Evolutionary conservation across 2,329 filamentous ascomycete species (phyloP).

Genomic region (Trichothecium sympodiale): DNA sequence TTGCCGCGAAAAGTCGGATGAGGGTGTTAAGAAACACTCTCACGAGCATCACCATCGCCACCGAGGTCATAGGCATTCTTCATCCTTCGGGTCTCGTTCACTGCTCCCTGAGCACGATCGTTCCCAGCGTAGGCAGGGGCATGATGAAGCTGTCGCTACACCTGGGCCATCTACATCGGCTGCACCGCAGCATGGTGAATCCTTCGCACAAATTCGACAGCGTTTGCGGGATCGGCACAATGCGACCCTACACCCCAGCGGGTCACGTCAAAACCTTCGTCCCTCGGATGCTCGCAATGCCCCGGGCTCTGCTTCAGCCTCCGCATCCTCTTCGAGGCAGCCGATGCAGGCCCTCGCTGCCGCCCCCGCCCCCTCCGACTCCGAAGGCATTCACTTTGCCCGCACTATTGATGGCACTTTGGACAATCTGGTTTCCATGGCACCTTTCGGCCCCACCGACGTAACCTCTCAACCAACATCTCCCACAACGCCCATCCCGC

Average conservation of each 20-base stretch:
- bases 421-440: conserved; percentile 76
- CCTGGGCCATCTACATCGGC: conserved; percentile 24
- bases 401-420: conserved; percentile 70
- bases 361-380: conserved; percentile 42
- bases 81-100: conserved; percentile 34
- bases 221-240: conserved; percentile 8
- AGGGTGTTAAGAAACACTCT: conserved; percentile 62
- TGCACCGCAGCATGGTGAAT: conserved; percentile 13
- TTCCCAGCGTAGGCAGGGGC: neutral
- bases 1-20: conserved; percentile 75
- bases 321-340: conserved; percentile 37
- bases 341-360: conserved; percentile 53
- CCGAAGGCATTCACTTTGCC: conserved; percentile 58
- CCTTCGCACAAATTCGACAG: conserved; percentile 8
- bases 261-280: conserved; percentile 40
- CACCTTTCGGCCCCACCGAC: conserved; percentile 55
- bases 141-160: neutral
- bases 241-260: conserved; percentile 15
- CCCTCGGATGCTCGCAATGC: conserved; percentile 23
- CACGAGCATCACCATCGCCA: conserved; percentile 37
- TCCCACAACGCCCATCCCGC: conserved; percentile 71
- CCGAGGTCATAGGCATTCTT: conserved; percentile 36
- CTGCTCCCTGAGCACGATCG: conserved; percentile 9
- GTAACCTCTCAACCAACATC: conserved; percentile 84
- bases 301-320: conserved; percentile 32